Percentiles rank a stretch among this genome's conserved stretches.
Conservation (phyloP, 2,329 filamentous ascomycete genomes). For the Ophiostoma angusticollis region DNA sequence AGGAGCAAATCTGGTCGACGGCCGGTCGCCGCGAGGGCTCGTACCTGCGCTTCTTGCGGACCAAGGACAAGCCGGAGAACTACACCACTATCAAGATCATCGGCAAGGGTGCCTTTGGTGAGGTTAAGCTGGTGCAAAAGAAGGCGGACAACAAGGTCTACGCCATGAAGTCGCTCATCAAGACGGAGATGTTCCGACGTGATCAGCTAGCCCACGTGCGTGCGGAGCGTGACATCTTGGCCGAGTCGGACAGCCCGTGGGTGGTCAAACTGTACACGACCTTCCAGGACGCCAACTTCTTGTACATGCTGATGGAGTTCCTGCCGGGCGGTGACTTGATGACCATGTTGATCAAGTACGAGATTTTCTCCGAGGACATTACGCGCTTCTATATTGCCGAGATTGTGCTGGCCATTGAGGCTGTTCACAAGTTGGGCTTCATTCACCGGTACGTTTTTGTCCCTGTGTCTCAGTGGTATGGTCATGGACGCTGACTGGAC, state of each 20-base stretch:
- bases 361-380: conserved; percentile 98
- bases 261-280: conserved; percentile 97
- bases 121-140: conserved; percentile 94
- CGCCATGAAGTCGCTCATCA: conserved; percentile 94
- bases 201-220: conserved; percentile 96
- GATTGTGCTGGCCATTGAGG: conserved; percentile 95
- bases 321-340: conserved; percentile 95
- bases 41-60: conserved; percentile 86
- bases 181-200: conserved; percentile 99
- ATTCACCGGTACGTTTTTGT: conserved; percentile 56
- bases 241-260: conserved; percentile 99
- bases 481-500: background rate
- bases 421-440: conserved; percentile 94
- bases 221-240: conserved; percentile 92
- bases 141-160: conserved; percentile 96
- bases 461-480: background rate
- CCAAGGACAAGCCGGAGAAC: conserved; percentile 85
- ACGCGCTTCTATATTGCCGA: conserved; percentile 99
- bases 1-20: conserved; percentile 73
- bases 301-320: conserved; percentile 99
- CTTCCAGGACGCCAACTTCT: conserved; percentile 90
- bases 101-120: conserved; percentile 95
- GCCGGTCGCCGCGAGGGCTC: conserved; percentile 81
- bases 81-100: conserved; percentile 97
- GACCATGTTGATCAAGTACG: conserved; percentile 99